Evolutionary conservation across 228 moss, liverwort and hornwort genomes (phyloP).

Genomic region (Sphagnum fallax): DNA sequence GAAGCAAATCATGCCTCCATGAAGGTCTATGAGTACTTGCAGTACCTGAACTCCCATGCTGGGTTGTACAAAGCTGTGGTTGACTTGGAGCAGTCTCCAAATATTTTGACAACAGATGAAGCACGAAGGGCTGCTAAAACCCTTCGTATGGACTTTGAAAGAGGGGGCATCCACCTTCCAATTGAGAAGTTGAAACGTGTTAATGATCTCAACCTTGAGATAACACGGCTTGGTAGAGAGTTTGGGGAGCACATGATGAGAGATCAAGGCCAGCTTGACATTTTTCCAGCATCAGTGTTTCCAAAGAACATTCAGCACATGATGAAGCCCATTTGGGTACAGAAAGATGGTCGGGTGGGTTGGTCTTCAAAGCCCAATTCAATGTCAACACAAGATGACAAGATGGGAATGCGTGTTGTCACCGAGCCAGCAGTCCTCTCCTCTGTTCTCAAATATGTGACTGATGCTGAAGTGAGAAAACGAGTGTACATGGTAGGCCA

Average conservation of each 20-base stretch:
- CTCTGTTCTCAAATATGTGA: conserved; percentile 85
- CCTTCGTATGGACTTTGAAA: conserved; percentile 93
- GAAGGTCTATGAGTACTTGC: conserved; percentile 95
- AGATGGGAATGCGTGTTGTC: conserved; percentile 79
- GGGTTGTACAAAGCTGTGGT: conserved; percentile 93
- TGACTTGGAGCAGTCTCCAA: conserved; percentile 78
- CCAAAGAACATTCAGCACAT: conserved; percentile 78
- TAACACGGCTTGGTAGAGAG: conserved; percentile 97
- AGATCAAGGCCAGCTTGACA: conserved; percentile 96
- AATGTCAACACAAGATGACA: conserved; percentile 50
- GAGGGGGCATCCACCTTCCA: conserved; percentile 97
- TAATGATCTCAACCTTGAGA: conserved; percentile 95
- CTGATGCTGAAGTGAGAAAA: conserved; percentile 87
- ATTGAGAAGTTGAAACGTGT: conserved; percentile 89
- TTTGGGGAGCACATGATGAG: conserved; percentile 95
- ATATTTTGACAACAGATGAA: conserved; percentile 70
- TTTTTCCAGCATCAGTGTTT: conserved; percentile 85
- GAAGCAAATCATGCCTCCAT: conserved; percentile 96
- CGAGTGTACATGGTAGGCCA: conserved; percentile 86
- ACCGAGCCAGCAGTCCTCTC: conserved; percentile 90
- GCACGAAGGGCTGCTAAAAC: conserved; percentile 90
- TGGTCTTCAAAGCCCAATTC: conserved; percentile 60
- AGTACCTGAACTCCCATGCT: conserved; percentile 95
- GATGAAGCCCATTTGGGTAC: conserved; percentile 88
- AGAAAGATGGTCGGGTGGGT: conserved; percentile 71